Conservation (phyloP, 1,284 basidiomycete genomes). For the Leccinum griseonigrum region DNA sequence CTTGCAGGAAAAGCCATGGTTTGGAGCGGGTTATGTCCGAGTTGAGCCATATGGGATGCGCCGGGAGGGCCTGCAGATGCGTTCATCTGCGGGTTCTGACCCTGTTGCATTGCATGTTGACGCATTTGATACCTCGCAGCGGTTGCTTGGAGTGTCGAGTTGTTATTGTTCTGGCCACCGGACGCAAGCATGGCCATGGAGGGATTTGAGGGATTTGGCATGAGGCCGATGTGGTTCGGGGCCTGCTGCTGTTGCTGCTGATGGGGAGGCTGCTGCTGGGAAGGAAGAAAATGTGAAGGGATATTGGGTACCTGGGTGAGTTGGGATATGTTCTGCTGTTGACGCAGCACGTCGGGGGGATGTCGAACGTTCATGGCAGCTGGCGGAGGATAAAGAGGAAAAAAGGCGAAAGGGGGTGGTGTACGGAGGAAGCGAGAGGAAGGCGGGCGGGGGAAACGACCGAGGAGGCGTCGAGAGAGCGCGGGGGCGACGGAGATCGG, state of each 20-base stretch:
- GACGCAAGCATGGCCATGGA: constrained; percentile 30
- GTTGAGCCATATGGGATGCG: constrained; percentile 38
- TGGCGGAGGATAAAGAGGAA: constrained; percentile 9
- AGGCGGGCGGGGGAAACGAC: constrained; percentile 4
- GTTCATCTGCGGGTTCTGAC: constrained; percentile 40
- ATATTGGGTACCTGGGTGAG: constrained; percentile 41
- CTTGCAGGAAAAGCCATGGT: constrained; percentile 40
- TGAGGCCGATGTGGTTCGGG: constrained; percentile 31
- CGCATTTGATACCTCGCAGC: constrained; percentile 29
- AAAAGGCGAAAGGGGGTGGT: constrained; percentile 7
- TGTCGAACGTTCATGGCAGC: constrained; percentile 39
- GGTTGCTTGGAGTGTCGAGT: constrained; percentile 18
- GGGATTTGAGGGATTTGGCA: constrained; percentile 26
- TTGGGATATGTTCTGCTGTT: constrained; percentile 39
- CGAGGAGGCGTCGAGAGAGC: not conserved
- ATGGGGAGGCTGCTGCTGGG: constrained; percentile 39
- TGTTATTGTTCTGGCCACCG: constrained; percentile 20
- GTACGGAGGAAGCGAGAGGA: constrained; percentile 2
- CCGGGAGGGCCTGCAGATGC: constrained; percentile 34
- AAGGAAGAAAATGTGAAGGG: constrained; percentile 38
- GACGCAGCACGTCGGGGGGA: constrained; percentile 43
- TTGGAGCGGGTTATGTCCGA: constrained; percentile 37
- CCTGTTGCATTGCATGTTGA: constrained; percentile 30
- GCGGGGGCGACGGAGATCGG: constrained; percentile 21
- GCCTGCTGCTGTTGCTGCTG: constrained; percentile 29